phyloP scores from a whole-genome alignment of 305 asterid genomes.

The Striga hermonthica region DNA sequence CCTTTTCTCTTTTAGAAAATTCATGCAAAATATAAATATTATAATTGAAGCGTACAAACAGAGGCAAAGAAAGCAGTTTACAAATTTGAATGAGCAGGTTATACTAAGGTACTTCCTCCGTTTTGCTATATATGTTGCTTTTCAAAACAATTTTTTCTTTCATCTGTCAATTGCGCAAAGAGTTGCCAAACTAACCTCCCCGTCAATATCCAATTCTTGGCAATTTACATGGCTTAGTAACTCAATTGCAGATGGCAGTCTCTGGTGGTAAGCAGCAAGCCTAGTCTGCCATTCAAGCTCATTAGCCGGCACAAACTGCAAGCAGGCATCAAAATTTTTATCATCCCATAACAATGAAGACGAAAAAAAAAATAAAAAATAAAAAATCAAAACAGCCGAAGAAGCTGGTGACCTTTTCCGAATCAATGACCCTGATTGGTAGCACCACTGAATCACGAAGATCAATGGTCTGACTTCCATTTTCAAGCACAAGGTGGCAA shows the following conservation, averaged over 20 bases:
- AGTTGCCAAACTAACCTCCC: slow-evolving; percentile 61
- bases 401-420: slow-evolving; percentile 43
- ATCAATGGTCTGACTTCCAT: slow-evolving; percentile 34
- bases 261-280: slow-evolving; percentile 37
- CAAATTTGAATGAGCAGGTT: background rate
- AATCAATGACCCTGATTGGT: slow-evolving; percentile 62
- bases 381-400: no score
- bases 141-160: no score
- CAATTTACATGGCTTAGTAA: slow-evolving; percentile 40
- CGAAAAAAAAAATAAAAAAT: background rate
- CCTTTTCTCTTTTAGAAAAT: background rate
- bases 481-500: slow-evolving; percentile 38
- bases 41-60: background rate
- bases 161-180: slow-evolving; percentile 11
- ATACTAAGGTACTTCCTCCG: background rate
- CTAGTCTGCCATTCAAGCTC: slow-evolving; percentile 49
- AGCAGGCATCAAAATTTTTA: slow-evolving; percentile 25
- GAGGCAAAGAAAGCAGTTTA: background rate
- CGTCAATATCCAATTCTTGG: slow-evolving; percentile 49
- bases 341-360: background rate
- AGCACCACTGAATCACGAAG: slow-evolving; percentile 44
- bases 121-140: no score
- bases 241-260: slow-evolving; percentile 51
- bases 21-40: background rate
- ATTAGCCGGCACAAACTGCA: slow-evolving; percentile 50